Percentiles rank a stretch among this genome's conserved stretches.
Evolutionary conservation across 2,329 filamentous ascomycete species (phyloP).

Genomic region (Aspergillus amoenus): DNA sequence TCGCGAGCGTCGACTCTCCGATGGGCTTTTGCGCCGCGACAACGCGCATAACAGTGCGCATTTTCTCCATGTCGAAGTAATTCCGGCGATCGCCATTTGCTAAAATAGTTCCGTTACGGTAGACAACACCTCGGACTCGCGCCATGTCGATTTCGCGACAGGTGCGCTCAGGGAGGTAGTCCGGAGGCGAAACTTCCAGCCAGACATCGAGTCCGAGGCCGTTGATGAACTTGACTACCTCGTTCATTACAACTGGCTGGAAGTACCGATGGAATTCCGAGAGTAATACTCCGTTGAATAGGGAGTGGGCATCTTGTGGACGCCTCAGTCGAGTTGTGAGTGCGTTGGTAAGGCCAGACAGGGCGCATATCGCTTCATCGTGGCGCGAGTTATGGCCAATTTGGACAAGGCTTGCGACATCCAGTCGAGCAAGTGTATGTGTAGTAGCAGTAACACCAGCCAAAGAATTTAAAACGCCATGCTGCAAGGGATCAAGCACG

Average conservation of each 20-base stretch:
- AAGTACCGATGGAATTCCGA: conserved; percentile 32
- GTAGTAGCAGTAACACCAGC: not conserved
- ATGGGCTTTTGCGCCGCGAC: conserved; percentile 19
- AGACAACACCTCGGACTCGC: conserved; percentile 29
- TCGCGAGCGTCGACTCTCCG: conserved; percentile 13
- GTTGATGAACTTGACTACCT: conserved; percentile 29
- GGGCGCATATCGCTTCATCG: conserved; percentile 8
- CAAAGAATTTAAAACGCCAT: conserved; percentile 29
- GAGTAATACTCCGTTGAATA: conserved; percentile 37
- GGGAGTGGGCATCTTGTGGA: not conserved
- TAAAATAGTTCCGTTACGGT: conserved; percentile 33
- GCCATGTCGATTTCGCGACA: conserved; percentile 21
- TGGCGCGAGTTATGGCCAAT: conserved; percentile 2
- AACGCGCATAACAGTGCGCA: conserved; percentile 21
- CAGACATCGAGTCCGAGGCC: conserved; percentile 36
- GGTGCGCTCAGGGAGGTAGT: conserved; percentile 28
- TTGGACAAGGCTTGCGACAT: conserved; percentile 7
- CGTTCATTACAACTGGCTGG: conserved; percentile 25
- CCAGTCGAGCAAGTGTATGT: conserved; percentile 11
- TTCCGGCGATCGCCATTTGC: conserved; percentile 31
- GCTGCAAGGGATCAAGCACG: conserved; percentile 34
- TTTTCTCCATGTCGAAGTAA: conserved; percentile 37
- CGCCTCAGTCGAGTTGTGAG: conserved; percentile 7
- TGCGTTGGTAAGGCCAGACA: not conserved
- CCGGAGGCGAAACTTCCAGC: conserved; percentile 34